These are phyloP conservation scores for Biscogniauxia marginata DNA, from an alignment of 2,329 filamentous ascomycete genomes.

Conservation along the genomic window DNA sequence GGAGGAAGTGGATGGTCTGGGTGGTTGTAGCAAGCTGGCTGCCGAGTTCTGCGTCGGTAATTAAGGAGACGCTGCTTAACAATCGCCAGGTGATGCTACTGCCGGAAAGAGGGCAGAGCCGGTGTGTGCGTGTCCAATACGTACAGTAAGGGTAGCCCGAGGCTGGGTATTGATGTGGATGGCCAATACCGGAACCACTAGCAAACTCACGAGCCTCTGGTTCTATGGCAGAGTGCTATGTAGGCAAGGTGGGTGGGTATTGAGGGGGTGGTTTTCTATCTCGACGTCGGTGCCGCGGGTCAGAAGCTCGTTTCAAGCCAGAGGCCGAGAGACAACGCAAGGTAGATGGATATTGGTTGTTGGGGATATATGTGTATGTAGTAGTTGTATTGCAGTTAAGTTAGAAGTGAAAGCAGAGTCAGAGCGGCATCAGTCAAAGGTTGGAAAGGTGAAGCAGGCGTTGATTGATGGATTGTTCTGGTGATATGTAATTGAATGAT, in stretches of 20 bases:
- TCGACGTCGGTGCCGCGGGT: neutral
- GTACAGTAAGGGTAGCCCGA: conserved; percentile 13
- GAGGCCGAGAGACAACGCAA: neutral
- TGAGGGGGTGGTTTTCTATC: neutral
- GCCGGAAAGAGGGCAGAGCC: conserved; percentile 1
- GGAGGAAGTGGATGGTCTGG: conserved; percentile 10
- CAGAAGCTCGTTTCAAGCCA: neutral
- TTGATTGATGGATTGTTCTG: conserved; percentile 19
- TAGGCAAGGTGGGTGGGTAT: neutral
- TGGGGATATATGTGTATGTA: neutral
- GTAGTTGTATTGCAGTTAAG: neutral
- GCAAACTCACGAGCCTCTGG: conserved; percentile 4
- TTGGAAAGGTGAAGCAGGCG: conserved; percentile 8
- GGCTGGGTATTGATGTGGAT: conserved; percentile 11
- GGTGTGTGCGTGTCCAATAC: conserved; percentile 7
- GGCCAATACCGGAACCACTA: conserved; percentile 20
- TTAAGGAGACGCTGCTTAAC: conserved; percentile 12
- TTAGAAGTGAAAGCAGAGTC: conserved; percentile 7
- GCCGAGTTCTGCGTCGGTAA: neutral
- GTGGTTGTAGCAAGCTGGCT: conserved; percentile 4
- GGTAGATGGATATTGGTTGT: neutral
- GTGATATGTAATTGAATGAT: conserved; percentile 26
- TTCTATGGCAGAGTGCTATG: neutral
- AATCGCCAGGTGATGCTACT: conserved; percentile 9
- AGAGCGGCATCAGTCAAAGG: conserved; percentile 14